Conservation (phyloP, 2,329 filamentous ascomycete species). For the Pleoardoris graminearum region DNA sequence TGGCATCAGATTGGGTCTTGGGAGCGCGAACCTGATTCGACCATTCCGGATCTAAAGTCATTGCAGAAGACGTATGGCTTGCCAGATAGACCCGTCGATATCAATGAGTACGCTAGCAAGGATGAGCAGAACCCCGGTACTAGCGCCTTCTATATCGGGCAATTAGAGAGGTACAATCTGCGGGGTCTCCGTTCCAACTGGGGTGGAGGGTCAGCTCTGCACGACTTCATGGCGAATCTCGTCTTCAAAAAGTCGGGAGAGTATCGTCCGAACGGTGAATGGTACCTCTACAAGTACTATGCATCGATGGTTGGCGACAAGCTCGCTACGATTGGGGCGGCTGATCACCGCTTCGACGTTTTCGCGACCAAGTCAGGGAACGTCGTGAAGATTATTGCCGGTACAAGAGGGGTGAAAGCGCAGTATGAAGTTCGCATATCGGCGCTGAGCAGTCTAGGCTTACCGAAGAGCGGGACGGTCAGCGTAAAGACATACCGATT, state of each 20-base stretch:
- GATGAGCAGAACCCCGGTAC: constrained; percentile 49
- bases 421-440: constrained; percentile 44
- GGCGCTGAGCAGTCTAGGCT: constrained; percentile 32
- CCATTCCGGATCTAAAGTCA: constrained; percentile 33
- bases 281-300: constrained; percentile 56
- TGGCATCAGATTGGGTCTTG: constrained; percentile 49
- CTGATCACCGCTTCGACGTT: constrained; percentile 45
- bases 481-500: constrained; percentile 6
- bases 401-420: constrained; percentile 34
- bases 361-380: constrained; percentile 43
- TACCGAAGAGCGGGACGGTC: background rate
- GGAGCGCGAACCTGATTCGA: constrained; percentile 20
- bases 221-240: constrained; percentile 52
- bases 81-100: constrained; percentile 46
- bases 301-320: constrained; percentile 51
- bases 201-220: constrained; percentile 46
- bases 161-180: constrained; percentile 51
- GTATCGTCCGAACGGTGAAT: constrained; percentile 50
- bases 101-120: constrained; percentile 55
- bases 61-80: constrained; percentile 36
- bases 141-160: constrained; percentile 52
- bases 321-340: constrained; percentile 41
- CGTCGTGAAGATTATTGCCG: constrained; percentile 44
- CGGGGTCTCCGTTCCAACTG: constrained; percentile 53
- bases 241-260: constrained; percentile 40